Conservation (phyloP, 352 stramenopile genomes). For the Poterioochromonas sp. region DNA sequence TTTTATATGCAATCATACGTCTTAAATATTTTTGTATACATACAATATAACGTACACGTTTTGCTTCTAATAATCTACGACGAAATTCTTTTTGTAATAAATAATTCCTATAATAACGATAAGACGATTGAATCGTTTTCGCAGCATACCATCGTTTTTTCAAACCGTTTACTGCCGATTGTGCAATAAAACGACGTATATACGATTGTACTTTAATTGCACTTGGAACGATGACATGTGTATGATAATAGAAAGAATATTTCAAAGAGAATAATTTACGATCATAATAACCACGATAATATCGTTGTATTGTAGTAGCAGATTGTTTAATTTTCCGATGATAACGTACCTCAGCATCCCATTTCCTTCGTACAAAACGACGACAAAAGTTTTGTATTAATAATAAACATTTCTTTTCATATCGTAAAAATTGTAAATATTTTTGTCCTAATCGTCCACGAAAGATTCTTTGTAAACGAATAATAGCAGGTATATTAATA, state of each 20-base stretch:
- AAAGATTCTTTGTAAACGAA: constrained; percentile 9
- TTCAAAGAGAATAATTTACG: background rate
- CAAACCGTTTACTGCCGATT: background rate
- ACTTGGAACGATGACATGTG: background rate
- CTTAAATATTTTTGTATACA: background rate
- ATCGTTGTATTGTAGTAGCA: constrained; percentile 3
- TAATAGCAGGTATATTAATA: constrained; percentile 1
- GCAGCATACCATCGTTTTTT: background rate
- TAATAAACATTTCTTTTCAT: background rate
- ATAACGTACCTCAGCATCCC: background rate
- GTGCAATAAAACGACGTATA: background rate
- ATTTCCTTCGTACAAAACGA: background rate
- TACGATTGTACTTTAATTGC: background rate
- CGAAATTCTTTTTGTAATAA: background rate
- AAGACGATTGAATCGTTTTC: background rate
- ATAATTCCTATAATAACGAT: background rate
- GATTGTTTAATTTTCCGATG: no score
- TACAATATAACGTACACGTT: background rate
- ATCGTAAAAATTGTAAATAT: background rate
- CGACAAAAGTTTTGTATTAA: constrained; percentile 3
- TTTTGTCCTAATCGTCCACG: background rate
- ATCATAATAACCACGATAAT: constrained; percentile 18
- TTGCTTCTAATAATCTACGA: background rate
- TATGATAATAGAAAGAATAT: background rate
- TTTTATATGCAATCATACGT: background rate